A percentile compares a stretch with the other conserved stretches of the same genome.
phyloP scores from a whole-genome alignment of 192 early-diverging fungal genomes.

The Phlyctochytrium bullatum region DNA sequence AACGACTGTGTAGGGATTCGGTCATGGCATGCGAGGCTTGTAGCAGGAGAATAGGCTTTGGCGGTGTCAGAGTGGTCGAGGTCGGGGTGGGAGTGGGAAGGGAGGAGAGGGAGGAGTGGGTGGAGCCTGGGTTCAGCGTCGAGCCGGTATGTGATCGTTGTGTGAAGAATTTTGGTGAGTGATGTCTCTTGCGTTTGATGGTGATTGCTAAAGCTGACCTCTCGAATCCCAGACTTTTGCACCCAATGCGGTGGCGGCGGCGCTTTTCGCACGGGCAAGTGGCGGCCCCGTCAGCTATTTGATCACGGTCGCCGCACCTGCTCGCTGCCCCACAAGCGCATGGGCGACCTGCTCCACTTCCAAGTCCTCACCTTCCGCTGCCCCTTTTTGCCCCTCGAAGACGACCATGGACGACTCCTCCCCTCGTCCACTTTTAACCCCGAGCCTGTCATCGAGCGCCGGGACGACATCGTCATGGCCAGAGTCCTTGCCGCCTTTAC shows the following conservation, averaged over 20 bases:
- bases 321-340: slow-evolving; percentile 47
- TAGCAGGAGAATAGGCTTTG: neutral
- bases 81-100: neutral
- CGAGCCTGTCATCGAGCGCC: neutral
- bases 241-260: slow-evolving; percentile 56
- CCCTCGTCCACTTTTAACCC: neutral
- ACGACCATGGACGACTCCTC: neutral
- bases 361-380: neutral
- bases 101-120: slow-evolving; percentile 8
- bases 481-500: neutral
- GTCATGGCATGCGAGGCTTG: neutral
- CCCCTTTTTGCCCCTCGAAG: neutral
- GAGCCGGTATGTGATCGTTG: slow-evolving; percentile 42
- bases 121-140: slow-evolving; percentile 26
- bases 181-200: neutral
- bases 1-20: neutral
- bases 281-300: slow-evolving; percentile 46
- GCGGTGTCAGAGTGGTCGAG: neutral
- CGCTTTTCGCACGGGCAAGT: slow-evolving; percentile 49
- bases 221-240: slow-evolving; percentile 38
- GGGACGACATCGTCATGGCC: neutral
- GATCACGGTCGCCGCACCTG: slow-evolving; percentile 41
- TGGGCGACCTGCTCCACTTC: slow-evolving; percentile 21
- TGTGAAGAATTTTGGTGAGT: slow-evolving; percentile 13
- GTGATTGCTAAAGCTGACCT: neutral